Base-by-base conservation (phyloP, 2,329 filamentous ascomycete genomes). In the Fusarium chaquense region DNA sequence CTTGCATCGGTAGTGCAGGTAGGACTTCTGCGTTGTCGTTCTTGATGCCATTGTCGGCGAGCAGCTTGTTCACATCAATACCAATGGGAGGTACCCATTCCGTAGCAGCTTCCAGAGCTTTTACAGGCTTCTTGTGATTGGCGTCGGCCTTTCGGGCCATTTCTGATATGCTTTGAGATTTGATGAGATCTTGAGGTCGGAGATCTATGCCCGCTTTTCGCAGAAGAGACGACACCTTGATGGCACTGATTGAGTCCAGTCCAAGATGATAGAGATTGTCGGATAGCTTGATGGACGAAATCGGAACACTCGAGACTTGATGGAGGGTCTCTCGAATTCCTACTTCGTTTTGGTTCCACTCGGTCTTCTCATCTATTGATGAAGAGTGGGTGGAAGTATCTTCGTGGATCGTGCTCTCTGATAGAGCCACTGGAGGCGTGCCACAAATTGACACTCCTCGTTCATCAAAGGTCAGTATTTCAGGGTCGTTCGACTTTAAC, bases 171-270 rank as follows among this genome's bases (percentile, higher is more conserved):
- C 88, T 93, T 6, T 85, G 83, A 2, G 90, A 88, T 62, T 83
- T 87, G 4, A 97, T 81, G 73, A 97, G 87, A 40, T 93, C 87
- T 43, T 91, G 90, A 5, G 95, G 91, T 35, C 85, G 85, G 1
- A 97, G 78, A 15, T 81, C 78, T 10, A 97, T 79, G 0, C 84
- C 87, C 43, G 84, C 80, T 70, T 87, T 91, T 43, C 88, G 89
- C 6, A 98, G 81, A 10, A 94, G 82, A 0, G 90, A 86, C 11
- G 90, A 89, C 5, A 94, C 89, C 74, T 96, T 97, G 81, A 98
- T 96, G 2, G 93, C 91, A 68, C 91, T 95, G 77, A 98, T 97
- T 0, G 94, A 98, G 77, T 98, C 94, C 2, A 98, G 87, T 0
- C 94, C 94, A 3, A 98, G 84, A 67, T 96, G 90, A 78, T 96